phyloP scores from a whole-genome alignment of 352 stramenopile species.

The Phytophthora palmivora region DNA sequence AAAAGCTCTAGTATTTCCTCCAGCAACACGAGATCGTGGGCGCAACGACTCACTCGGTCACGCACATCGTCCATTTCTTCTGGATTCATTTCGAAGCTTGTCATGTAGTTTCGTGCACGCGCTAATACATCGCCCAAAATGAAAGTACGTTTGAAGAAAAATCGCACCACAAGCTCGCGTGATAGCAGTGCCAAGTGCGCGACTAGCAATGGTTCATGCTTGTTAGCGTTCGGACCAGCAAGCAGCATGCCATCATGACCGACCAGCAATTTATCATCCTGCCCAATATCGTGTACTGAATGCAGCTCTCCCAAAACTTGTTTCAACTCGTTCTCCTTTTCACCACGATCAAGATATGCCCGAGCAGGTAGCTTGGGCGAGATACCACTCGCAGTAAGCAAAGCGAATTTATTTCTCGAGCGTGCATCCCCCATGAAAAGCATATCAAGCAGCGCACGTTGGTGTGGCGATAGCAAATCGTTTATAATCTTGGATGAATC shows the following conservation, averaged over 20 bases:
- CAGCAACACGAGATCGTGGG: slow-evolving; percentile 95
- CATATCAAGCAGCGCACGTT: slow-evolving; percentile 94
- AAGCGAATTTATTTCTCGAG: slow-evolving; percentile 97
- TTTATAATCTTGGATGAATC: slow-evolving; percentile 97
- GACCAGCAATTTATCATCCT: slow-evolving; percentile 96
- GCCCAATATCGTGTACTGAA: slow-evolving; percentile 95
- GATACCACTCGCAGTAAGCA: slow-evolving; percentile 97
- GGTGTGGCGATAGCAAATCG: slow-evolving; percentile 94
- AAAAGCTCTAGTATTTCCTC: slow-evolving; percentile 97
- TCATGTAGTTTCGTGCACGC: slow-evolving; percentile 92
- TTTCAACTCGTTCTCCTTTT: slow-evolving; percentile 98
- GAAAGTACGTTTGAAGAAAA: slow-evolving; percentile 97
- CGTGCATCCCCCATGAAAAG: slow-evolving; percentile 95
- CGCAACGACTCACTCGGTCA: slow-evolving; percentile 90
- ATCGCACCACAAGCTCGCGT: slow-evolving; percentile 93
- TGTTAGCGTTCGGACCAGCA: slow-evolving; percentile 91
- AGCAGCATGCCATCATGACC: slow-evolving; percentile 94
- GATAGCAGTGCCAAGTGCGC: slow-evolving; percentile 93
- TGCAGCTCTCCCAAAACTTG: slow-evolving; percentile 95
- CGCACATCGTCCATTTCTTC: slow-evolving; percentile 91
- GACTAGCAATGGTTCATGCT: slow-evolving; percentile 94
- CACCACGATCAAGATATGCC: slow-evolving; percentile 96
- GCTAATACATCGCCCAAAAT: slow-evolving; percentile 97
- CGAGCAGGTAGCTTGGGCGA: slow-evolving; percentile 94
- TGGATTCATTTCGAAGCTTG: slow-evolving; percentile 92